Evolutionary conservation across 345 rosid species (phyloP).

Genomic region (Orychophragmus violaceus): DNA sequence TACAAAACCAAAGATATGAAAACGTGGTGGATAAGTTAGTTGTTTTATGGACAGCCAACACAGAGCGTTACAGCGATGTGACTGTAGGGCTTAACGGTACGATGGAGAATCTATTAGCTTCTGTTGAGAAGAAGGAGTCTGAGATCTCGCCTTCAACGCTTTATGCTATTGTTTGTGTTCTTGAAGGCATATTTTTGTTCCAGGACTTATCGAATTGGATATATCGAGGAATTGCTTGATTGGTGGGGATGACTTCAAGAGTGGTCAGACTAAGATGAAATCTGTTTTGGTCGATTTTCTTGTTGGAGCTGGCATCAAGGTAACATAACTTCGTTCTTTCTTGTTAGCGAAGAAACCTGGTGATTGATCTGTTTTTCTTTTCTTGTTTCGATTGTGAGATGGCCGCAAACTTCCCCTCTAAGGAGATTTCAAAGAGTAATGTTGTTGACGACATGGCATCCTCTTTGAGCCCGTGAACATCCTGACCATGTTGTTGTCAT

Average conservation of each 20-base stretch:
- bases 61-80: conserved; percentile 91
- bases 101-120: conserved; percentile 62
- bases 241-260: too few relatives aligned
- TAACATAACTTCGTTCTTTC: neutral
- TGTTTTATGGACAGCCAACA: conserved; percentile 96
- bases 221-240: conserved; percentile 70
- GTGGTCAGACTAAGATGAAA: too few relatives aligned
- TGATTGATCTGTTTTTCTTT: neutral
- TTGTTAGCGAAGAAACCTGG: neutral
- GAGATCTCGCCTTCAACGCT: conserved; percentile 89
- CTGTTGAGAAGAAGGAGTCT: conserved; percentile 67
- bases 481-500: too few relatives aligned
- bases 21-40: too few relatives aligned
- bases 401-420: conserved; percentile 88
- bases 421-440: conserved; percentile 93
- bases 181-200: conserved; percentile 89
- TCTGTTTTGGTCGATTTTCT: conserved; percentile 94
- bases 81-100: conserved; percentile 82
- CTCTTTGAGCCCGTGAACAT: conserved; percentile 88
- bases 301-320: conserved; percentile 99
- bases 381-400: conserved; percentile 68
- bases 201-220: conserved; percentile 90
- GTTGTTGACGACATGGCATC: conserved; percentile 96
- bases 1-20: too few relatives aligned
- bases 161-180: conserved; percentile 77